Evolutionary conservation across 2,329 filamentous ascomycete species (phyloP).

Genomic region (Aspergillus udagawae): DNA sequence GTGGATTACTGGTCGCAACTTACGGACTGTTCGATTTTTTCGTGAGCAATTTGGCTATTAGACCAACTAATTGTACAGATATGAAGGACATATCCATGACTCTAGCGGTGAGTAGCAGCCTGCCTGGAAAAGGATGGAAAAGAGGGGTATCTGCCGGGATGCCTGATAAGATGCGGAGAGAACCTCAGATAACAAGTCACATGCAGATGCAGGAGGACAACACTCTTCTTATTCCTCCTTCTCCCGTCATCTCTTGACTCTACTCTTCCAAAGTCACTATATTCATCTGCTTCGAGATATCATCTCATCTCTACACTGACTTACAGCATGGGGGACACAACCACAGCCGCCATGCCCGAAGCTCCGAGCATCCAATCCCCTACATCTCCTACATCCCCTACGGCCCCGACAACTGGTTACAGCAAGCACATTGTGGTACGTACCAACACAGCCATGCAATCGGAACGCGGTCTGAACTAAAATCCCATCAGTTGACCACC

Average conservation of each 20-base stretch:
- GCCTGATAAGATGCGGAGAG: constrained; percentile 29
- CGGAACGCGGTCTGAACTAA: constrained; percentile 9
- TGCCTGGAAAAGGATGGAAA: not conserved
- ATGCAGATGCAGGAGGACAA: constrained; percentile 14
- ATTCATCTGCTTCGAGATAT: not conserved
- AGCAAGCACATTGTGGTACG: constrained; percentile 36
- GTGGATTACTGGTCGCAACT: not conserved
- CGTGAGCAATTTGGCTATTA: not conserved
- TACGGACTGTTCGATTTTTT: not conserved
- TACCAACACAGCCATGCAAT: not conserved
- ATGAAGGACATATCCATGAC: not conserved
- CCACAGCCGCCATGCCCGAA: constrained; percentile 13
- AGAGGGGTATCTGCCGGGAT: constrained; percentile 4
- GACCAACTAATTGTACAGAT: not conserved
- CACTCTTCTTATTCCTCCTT: not conserved
- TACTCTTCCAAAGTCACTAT: not conserved
- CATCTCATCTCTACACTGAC: not conserved
- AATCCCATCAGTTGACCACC: constrained; percentile 55
- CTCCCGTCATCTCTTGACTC: not conserved
- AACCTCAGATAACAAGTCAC: constrained; percentile 18
- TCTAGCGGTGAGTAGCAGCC: not conserved
- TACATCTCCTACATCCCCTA: constrained; percentile 5
- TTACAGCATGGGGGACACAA: constrained; percentile 18
- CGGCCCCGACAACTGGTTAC: constrained; percentile 20
- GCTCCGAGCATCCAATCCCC: constrained; percentile 14